Evolutionary conservation across 805 yeast genomes (phyloP), one percentile per base, ranked within the genome.

Genomic region (Lipomyces lipofer): DNA sequence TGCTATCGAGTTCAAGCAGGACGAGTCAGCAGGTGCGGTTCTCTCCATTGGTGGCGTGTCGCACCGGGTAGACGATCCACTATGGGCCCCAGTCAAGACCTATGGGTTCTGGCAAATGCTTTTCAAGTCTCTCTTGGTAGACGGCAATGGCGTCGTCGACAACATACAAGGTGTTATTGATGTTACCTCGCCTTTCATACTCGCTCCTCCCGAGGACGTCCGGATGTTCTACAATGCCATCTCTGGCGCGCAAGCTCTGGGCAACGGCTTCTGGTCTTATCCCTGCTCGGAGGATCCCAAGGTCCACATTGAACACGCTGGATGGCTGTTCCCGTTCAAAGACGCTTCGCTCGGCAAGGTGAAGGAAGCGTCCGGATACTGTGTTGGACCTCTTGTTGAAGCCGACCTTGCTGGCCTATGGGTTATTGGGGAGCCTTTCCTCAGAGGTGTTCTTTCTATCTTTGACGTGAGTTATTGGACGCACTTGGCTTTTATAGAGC

Each of bases 151-250:
- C 15, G 50, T 57, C 28, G 27, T 57, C 43, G 59, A 54, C 45
- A 57, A 57, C 43, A 54, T 57, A 29, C 61, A 57, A 39, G 61
- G 56, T 35, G 61, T 57, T 17, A 49, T 57, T 35, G 61, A 57
- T 35, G 12, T 54, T 39, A 46, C 51, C 36, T 50, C 33, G 1
- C 61, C 61, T 0, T 54, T 57, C 25, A 36, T 57, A 29, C 58
- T 54, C 38, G 61, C 61, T 13, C 61, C 61, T n/a, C 30, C 59
- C 6, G 61, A 57, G 42, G 61, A 57, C 43, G 61, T 54, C n/a
- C 61, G 54, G 33, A 47, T 25, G 30, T 57, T 57, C 28, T 57
- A 57, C 52, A 50, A 39, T 43, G 52, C 52, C 17, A 57, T 57
- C 33, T 43, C 61, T 4, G 61, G 61, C 13, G 54, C 61, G 3